These are phyloP conservation scores for Xylona heveae DNA, from an alignment of 495 filamentous ascomycete genomes.

Conservation along the genomic window DNA sequence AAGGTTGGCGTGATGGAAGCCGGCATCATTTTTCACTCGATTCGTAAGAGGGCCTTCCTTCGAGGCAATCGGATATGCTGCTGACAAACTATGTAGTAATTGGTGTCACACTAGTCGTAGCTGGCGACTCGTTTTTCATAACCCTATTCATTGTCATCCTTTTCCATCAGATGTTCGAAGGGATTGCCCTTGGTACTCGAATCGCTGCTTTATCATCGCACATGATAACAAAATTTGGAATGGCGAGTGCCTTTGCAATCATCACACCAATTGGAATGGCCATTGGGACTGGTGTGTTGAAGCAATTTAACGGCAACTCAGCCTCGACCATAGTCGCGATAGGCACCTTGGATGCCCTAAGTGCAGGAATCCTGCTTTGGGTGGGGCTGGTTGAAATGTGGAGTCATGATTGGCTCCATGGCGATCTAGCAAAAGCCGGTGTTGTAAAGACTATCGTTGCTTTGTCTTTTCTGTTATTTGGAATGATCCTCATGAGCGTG, in stretches of 20 bases:
- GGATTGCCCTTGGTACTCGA: conserved; percentile 50
- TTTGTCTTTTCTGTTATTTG: conserved; percentile 11
- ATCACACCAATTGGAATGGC: too few relatives aligned
- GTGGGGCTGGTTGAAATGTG: conserved; percentile 39
- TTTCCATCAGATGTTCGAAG: conserved; percentile 60
- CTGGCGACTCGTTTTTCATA: conserved; percentile 30
- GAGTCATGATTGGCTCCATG: conserved; percentile 30
- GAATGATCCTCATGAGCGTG: conserved; percentile 20
- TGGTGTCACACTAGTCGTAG: conserved; percentile 34
- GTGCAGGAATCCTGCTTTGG: conserved; percentile 36
- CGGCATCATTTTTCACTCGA: conserved; percentile 53
- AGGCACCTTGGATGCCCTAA: conserved; percentile 34
- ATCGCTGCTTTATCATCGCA: conserved; percentile 51
- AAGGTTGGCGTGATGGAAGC: conserved; percentile 42
- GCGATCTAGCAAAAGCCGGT: conserved; percentile 14
- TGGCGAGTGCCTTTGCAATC: too few relatives aligned
- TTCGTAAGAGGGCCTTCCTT: conserved; percentile 18
- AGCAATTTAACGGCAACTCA: conserved; percentile 33
- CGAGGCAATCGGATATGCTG: too few relatives aligned
- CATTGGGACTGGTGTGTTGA: conserved; percentile 31
- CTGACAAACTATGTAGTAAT: too few relatives aligned
- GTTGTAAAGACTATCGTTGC: conserved; percentile 12
- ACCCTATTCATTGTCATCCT: conserved; percentile 35
- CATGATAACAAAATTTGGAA: too few relatives aligned
- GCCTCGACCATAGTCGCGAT: conserved; percentile 29